A percentile compares a stretch with the other conserved stretches of the same genome.
Conservation (phyloP, 331 rosid genomes). For the Pyracantha coccinea region DNA sequence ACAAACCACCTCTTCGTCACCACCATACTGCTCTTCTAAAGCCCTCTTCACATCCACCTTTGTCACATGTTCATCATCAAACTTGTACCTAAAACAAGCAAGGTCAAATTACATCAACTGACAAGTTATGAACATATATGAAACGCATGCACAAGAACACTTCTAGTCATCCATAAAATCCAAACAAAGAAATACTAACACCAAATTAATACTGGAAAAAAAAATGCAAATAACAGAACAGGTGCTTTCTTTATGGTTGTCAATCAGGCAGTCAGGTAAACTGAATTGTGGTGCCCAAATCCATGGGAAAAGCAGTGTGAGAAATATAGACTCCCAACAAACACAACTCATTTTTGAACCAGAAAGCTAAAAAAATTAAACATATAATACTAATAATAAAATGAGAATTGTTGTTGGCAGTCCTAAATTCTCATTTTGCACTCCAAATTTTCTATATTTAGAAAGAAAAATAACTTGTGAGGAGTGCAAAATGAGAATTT, state of each 20-base stretch:
- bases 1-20: conserved; percentile 68
- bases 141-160: background rate
- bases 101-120: background rate
- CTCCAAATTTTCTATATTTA: no score
- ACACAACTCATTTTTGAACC: no score
- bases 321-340: background rate
- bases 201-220: background rate
- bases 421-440: no score
- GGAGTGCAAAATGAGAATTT: no score
- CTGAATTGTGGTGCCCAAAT: background rate
- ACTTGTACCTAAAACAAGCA: conserved; percentile 50
- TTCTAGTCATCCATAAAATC: background rate
- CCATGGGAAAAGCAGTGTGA: background rate
- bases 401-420: no score
- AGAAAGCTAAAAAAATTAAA: no score
- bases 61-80: conserved; percentile 83
- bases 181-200: background rate
- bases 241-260: background rate
- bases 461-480: no score
- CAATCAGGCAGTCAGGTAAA: background rate
- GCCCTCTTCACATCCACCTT: conserved; percentile 75
- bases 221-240: background rate
- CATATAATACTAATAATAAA: no score
- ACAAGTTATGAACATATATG: background rate
- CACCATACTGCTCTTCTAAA: conserved; percentile 82